These are phyloP conservation scores for Calonectria pseudoreteaudii DNA, from an alignment of 2,329 filamentous ascomycete genomes.

Conservation along the genomic window DNA sequence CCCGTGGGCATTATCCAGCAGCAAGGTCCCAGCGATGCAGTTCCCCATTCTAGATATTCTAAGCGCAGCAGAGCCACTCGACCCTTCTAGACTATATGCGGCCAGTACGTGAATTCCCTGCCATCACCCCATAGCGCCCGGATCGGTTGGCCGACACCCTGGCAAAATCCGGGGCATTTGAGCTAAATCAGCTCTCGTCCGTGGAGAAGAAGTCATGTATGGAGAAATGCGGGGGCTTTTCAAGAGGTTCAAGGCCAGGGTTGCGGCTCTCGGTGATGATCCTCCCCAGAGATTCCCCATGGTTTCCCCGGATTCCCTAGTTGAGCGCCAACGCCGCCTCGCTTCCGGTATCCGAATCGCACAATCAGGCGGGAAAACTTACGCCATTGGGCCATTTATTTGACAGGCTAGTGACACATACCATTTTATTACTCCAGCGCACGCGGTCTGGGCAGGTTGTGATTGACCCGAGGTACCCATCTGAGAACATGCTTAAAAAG, in stretches of 20 bases:
- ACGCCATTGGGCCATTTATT: not conserved
- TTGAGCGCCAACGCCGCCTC: not conserved
- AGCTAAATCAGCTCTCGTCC: not conserved
- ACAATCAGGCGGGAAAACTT: not conserved
- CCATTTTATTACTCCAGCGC: not conserved
- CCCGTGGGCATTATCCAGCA: not conserved
- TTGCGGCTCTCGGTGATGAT: slow-evolving; percentile 17
- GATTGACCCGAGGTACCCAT: not conserved
- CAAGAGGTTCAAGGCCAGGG: not conserved
- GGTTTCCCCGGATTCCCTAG: slow-evolving; percentile 13
- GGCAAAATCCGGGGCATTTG: not conserved
- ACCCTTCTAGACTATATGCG: not conserved
- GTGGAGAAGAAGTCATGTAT: slow-evolving; percentile 9
- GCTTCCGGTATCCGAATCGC: not conserved
- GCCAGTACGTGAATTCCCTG: not conserved
- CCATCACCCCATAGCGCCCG: not conserved
- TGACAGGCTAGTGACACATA: not conserved
- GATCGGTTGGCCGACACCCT: not conserved
- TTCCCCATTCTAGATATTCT: not conserved
- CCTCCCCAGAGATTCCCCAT: slow-evolving; percentile 15
- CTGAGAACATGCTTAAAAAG: not conserved
- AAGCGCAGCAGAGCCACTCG: slow-evolving; percentile 4
- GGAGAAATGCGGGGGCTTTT: not conserved
- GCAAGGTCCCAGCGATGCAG: not conserved
- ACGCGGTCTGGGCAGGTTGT: not conserved